Base-by-base conservation (phyloP, 23 red algal species). In the Gracilaria gracilis region DNA sequence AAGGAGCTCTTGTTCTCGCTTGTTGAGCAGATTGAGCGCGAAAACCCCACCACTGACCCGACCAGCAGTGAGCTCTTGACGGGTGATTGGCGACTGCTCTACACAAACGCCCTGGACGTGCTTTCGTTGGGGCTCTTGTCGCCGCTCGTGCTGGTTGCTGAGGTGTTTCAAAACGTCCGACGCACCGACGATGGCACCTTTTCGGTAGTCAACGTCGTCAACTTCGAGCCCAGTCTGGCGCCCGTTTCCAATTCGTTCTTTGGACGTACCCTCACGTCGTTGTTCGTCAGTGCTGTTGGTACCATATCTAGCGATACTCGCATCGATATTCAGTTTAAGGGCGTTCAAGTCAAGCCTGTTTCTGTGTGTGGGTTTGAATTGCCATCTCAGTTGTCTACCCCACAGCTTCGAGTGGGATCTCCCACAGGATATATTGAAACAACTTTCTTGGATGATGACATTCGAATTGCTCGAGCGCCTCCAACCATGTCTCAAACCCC, bases 401-500 rank as follows among this genome's bases (percentile, higher is more conserved):
- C 69, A 19, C 37, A 42, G 23, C 19, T 84, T 27, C 28, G 47
- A 9, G 24, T 92, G 13, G 71, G 80, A 28, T 48, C 58, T 33
- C 89, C 89, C 8, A 81, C 58, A 4, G 91, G 91, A 61, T 86
- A 78, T 23, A 87, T 94, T 36, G 83, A 87, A n/a, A 94, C 91
- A 0, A 94, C 91, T 0, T 94, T 76, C 62, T 36, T 94, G 65
- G 91, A 94, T 38, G 91, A 94, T 15, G 91, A 85, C 47, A 67
- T 94, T 33, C 33, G 91, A 57, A 57, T 94, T 16, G 67, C 58
- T 49, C 81, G 87, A 47, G 71, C 87, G 31, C 72, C 72, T 15
- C 72, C 40, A 4, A 19, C 64, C 32, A 37, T 55, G 17, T 55
- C 51, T 19, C 51, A 69, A 20, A 37, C 64, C 19, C 50, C 72